Conservation (phyloP, 768 basidiomycete species). For the Mycena capillaripes region DNA sequence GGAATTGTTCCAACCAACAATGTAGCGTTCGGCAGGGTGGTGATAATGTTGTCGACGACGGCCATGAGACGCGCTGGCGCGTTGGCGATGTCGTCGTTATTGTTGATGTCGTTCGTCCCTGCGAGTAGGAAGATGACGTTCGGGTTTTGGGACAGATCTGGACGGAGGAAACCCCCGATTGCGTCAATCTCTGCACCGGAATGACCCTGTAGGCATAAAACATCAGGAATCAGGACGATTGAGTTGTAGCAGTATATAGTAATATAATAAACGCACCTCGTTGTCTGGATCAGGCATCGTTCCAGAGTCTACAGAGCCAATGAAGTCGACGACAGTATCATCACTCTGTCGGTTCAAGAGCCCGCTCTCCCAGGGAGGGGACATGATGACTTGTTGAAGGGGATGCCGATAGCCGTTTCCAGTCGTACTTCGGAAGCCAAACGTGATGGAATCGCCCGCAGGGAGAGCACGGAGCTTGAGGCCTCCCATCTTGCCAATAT, state of each 20-base stretch:
- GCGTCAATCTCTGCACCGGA: conserved; percentile 18
- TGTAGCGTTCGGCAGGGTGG: neutral
- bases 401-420: conserved; percentile 23
- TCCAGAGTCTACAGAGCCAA: conserved; percentile 26
- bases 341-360: neutral
- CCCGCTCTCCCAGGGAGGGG: conserved; percentile 2
- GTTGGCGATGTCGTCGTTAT: conserved; percentile 5
- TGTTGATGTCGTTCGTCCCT: conserved; percentile 27
- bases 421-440: conserved; percentile 1
- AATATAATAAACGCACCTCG: conserved; percentile 3
- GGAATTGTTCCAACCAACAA: conserved; percentile 14
- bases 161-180: neutral
- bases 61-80: conserved; percentile 19
- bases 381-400: conserved; percentile 19
- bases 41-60: conserved; percentile 11
- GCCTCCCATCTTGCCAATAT: conserved; percentile 21
- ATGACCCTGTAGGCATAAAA: conserved; percentile 5
- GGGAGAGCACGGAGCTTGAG: conserved; percentile 8
- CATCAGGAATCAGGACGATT: neutral
- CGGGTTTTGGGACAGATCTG: conserved; percentile 11
- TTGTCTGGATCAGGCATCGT: conserved; percentile 25
- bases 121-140: conserved; percentile 25
- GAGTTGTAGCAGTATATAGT: no score
- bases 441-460: conserved; percentile 24
- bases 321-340: conserved; percentile 11